A percentile compares a stretch with the other conserved stretches of the same genome.
These are phyloP conservation scores for Rhodofomes roseus DNA, from an alignment of 1,284 basidiomycete genomes.

Conservation along the genomic window DNA sequence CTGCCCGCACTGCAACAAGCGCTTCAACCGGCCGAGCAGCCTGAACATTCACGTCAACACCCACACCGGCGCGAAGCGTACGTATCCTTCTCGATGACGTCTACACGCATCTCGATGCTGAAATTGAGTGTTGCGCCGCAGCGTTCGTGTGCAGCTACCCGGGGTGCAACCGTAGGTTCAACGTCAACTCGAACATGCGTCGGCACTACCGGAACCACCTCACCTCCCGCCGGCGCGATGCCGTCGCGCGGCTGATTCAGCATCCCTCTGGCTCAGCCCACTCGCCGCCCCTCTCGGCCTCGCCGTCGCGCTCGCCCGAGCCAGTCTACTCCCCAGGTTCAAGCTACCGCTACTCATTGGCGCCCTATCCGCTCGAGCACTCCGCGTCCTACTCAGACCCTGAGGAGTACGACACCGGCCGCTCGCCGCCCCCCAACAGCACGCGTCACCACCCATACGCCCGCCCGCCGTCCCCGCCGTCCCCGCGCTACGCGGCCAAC, in stretches of 20 bases:
- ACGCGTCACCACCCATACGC: not conserved
- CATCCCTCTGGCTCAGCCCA: constrained; percentile 6
- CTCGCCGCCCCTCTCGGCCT: constrained; percentile 5
- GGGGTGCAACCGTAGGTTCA: constrained; percentile 37
- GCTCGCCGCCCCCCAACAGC: not conserved
- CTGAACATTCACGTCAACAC: constrained; percentile 40
- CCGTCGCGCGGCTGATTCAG: constrained; percentile 16
- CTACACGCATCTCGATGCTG: not conserved
- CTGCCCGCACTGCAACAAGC: constrained; percentile 38
- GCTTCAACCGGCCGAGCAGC: constrained; percentile 42
- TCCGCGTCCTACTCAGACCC: not conserved
- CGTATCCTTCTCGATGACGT: constrained; percentile 9
- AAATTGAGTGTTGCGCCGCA: constrained; percentile 9
- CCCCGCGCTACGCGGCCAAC: not conserved
- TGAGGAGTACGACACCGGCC: not conserved
- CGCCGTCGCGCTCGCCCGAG: constrained; percentile 1
- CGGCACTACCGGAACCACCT: constrained; percentile 37
- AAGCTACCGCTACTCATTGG: not conserved
- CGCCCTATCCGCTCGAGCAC: not conserved
- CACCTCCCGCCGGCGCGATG: constrained; percentile 20
- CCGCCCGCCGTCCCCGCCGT: not conserved
- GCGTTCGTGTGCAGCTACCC: constrained; percentile 36
- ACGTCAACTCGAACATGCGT: constrained; percentile 44
- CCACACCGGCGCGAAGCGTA: constrained; percentile 40
- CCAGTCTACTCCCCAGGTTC: not conserved